A percentile compares a stretch with the other conserved stretches of the same genome.
phyloP scores from a whole-genome alignment of 1,139 yeast genomes.

The Yamadazyma songkhlaensis region DNA sequence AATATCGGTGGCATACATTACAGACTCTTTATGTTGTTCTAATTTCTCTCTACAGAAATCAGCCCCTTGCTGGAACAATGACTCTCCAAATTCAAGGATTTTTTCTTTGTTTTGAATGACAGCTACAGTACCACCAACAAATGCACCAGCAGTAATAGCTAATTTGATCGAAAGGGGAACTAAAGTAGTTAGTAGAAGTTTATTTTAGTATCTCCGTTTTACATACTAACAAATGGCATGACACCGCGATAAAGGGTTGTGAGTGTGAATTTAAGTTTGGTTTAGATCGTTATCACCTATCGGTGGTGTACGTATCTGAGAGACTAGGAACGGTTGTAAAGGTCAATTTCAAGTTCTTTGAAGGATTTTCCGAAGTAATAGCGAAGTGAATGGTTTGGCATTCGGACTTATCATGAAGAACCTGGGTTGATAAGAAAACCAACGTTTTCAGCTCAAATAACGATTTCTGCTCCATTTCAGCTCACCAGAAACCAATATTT shows the following conservation, averaged over 20 bases:
- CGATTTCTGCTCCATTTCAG: too few species aligned
- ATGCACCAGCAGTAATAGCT: constrained; percentile 39
- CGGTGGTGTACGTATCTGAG: too few species aligned
- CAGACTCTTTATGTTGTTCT: constrained; percentile 19
- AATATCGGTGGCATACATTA: constrained; percentile 26
- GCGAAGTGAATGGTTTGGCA: too few species aligned
- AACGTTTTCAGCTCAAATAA: too few species aligned
- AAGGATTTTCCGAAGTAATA: too few species aligned
- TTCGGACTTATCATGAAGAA: too few species aligned
- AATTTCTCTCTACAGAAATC: constrained; percentile 29
- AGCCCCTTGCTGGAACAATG: constrained; percentile 33
- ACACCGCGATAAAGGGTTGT: constrained; percentile 2
- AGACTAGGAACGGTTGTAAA: too few species aligned
- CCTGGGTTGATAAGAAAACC: too few species aligned
- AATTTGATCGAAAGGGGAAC: constrained; percentile 40
- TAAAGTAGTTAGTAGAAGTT: constrained; percentile 11
- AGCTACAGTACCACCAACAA: constrained; percentile 40
- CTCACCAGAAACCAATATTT: too few species aligned
- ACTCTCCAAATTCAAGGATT: constrained; percentile 32
- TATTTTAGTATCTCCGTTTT: not conserved
- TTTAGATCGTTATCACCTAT: too few species aligned
- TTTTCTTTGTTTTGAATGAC: constrained; percentile 31
- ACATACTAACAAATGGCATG: constrained; percentile 11
- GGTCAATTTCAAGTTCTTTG: too few species aligned
- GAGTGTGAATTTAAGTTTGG: not conserved